phyloP scores from a whole-genome alignment of 1,284 basidiomycete species.

The Naganishia albida region DNA sequence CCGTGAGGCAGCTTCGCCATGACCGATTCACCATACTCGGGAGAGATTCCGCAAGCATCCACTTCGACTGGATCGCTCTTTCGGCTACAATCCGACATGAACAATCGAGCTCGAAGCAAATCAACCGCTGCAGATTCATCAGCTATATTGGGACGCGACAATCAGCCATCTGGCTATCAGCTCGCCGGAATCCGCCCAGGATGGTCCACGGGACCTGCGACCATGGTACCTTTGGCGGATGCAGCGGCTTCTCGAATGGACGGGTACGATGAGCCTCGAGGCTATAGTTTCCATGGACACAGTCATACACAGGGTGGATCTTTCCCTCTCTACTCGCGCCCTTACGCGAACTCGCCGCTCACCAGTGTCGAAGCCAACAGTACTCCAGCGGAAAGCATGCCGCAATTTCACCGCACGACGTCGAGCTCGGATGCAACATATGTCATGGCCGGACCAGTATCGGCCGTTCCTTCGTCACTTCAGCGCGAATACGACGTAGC shows the following conservation, averaged over 20 bases:
- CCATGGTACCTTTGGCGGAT: slow-evolving; percentile 7
- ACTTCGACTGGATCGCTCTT: slow-evolving; percentile 30
- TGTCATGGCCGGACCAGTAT: not conserved
- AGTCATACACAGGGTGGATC: slow-evolving; percentile 17
- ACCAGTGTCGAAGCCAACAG: not conserved
- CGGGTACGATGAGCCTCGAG: slow-evolving; percentile 2
- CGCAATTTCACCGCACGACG: not conserved
- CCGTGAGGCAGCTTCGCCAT: not conserved
- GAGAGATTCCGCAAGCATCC: slow-evolving; percentile 29
- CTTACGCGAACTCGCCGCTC: slow-evolving; percentile 14
- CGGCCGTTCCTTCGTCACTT: not conserved
- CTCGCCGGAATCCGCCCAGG: slow-evolving; percentile 18
- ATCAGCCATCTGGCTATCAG: slow-evolving; percentile 16
- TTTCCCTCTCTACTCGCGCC: slow-evolving; percentile 19
- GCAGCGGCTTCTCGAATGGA: not conserved
- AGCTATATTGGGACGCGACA: not conserved
- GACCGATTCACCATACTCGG: slow-evolving; percentile 28
- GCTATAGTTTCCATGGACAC: slow-evolving; percentile 3
- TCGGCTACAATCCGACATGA: slow-evolving; percentile 28
- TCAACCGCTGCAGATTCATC: slow-evolving; percentile 17
- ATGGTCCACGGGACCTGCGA: slow-evolving; percentile 10
- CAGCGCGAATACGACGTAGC: not conserved
- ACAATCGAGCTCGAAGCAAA: slow-evolving; percentile 25
- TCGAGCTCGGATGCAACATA: slow-evolving; percentile 3
- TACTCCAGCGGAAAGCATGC: not conserved